Evolutionary conservation across 192 early-diverging fungal species (phyloP).

Genomic region (Podila clonocystis): DNA sequence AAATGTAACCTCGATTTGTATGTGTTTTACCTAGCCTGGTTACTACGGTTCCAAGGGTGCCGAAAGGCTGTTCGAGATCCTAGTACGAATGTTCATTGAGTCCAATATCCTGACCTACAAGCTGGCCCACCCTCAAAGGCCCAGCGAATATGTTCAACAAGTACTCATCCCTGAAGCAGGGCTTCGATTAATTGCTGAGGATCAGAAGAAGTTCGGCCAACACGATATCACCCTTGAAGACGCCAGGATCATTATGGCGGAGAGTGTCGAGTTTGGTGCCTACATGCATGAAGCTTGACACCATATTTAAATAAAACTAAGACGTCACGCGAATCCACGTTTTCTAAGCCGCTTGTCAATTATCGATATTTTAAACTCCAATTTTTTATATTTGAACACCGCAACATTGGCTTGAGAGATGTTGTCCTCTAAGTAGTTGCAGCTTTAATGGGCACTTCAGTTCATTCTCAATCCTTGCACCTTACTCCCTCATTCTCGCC

Average conservation of each 20-base stretch:
- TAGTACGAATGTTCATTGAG: constrained; percentile 47
- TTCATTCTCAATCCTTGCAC: background rate
- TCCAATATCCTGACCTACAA: constrained; percentile 39
- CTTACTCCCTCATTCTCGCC: background rate
- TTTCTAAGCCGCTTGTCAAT: background rate
- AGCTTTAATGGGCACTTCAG: background rate
- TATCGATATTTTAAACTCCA: background rate
- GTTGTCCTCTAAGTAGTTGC: no score
- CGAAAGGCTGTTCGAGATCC: constrained; percentile 35
- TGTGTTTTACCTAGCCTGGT: constrained; percentile 47
- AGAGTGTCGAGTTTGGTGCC: constrained; percentile 56
- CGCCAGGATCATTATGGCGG: constrained; percentile 48
- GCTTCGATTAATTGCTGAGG: constrained; percentile 56
- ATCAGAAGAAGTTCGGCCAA: constrained; percentile 11
- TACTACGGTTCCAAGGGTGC: constrained; percentile 66
- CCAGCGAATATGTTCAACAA: constrained; percentile 62
- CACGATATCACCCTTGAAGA: constrained; percentile 22
- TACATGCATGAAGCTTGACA: constrained; percentile 38
- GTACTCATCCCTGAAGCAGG: constrained; percentile 63
- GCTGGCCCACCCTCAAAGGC: constrained; percentile 52
- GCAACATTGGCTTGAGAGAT: background rate
- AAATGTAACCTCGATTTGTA: background rate
- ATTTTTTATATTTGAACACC: no score
- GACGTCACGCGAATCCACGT: background rate
- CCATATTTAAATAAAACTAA: background rate